A percentile compares a stretch with the other conserved stretches of the same genome.
These are phyloP conservation scores for Apiotrichum brassicae DNA, from an alignment of 1,284 basidiomycete species.

Conservation along the genomic window DNA sequence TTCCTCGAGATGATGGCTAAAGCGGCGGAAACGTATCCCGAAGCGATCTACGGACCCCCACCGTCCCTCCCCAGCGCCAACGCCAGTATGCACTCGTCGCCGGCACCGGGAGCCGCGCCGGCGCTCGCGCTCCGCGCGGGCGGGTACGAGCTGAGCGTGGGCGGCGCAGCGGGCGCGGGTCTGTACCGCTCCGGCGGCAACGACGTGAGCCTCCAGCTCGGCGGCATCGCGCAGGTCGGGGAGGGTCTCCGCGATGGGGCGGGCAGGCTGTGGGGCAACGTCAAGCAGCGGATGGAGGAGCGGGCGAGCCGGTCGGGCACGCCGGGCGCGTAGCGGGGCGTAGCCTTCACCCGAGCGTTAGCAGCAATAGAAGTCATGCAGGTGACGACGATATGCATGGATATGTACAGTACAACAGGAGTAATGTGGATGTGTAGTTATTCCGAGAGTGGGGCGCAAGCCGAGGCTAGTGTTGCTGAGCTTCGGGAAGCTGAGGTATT, in stretches of 20 bases:
- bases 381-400: background rate
- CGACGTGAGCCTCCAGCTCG: constrained; percentile 65
- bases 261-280: constrained; percentile 74
- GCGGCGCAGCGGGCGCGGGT: constrained; percentile 71
- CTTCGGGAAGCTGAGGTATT: no score
- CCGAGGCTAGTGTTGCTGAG: no score
- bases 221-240: constrained; percentile 59
- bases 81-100: constrained; percentile 61
- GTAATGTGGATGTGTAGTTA: background rate
- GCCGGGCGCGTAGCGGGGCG: constrained; percentile 21
- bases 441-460: no score
- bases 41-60: constrained; percentile 40
- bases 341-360: no score
- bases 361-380: no score
- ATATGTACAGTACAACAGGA: background rate
- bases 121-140: constrained; percentile 76
- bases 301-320: constrained; percentile 60
- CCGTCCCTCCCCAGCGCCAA: constrained; percentile 14
- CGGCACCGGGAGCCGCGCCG: constrained; percentile 46
- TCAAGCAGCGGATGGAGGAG: constrained; percentile 83
- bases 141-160: constrained; percentile 81
- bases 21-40: constrained; percentile 42
- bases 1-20: constrained; percentile 47
- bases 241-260: constrained; percentile 58
- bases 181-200: constrained; percentile 64